These are phyloP conservation scores for Bipolaris oryzae DNA, from an alignment of 2,329 filamentous ascomycete genomes.

Conservation along the genomic window DNA sequence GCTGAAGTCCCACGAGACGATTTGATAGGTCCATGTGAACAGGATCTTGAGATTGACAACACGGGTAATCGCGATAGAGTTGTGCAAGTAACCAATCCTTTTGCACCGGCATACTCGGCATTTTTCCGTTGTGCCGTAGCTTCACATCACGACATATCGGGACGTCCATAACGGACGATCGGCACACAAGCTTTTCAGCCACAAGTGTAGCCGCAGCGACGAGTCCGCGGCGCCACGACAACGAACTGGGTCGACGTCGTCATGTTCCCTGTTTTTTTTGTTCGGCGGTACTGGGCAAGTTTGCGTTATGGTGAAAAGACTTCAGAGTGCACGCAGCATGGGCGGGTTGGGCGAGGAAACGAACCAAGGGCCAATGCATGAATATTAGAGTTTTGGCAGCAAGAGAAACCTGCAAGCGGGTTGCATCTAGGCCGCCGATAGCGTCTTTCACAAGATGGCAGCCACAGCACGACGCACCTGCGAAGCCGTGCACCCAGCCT, in stretches of 20 bases:
- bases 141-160: conserved; percentile 1
- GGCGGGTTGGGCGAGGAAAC: neutral
- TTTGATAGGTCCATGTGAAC: too few species aligned
- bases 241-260: neutral
- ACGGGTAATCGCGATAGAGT: neutral
- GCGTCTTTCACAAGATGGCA: conserved; percentile 7
- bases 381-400: conserved; percentile 4
- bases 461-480: conserved; percentile 20
- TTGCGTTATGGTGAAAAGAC: neutral
- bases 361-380: neutral
- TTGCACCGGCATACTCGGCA: conserved; percentile 4
- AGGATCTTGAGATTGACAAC: neutral
- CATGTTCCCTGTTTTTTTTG: neutral
- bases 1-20: too few species aligned
- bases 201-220: neutral
- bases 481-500: conserved; percentile 1
- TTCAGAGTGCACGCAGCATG: neutral
- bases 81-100: neutral
- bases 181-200: conserved; percentile 11
- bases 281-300: neutral
- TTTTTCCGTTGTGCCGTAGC: neutral
- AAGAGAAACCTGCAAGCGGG: conserved; percentile 1
- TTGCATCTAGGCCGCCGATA: conserved; percentile 15
- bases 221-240: neutral
- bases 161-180: conserved; percentile 17